A percentile compares a stretch with the other conserved stretches of the same genome.
Conservation (phyloP, 257 asterid genomes). For the Coffea canephora region DNA sequence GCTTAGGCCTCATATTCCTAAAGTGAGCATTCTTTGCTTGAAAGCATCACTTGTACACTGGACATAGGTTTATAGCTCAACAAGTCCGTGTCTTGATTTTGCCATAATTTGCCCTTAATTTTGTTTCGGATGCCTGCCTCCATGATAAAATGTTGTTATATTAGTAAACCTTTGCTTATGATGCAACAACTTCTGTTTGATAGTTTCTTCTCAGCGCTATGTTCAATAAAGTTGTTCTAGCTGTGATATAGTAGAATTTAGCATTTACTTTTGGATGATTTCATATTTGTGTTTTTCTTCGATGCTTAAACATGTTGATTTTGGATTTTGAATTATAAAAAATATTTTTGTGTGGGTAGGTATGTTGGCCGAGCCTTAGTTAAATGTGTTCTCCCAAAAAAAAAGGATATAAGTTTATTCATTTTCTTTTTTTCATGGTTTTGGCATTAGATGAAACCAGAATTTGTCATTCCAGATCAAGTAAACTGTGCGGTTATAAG, state of each 20-base stretch:
- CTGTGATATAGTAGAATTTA: neutral
- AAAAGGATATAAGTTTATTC: neutral
- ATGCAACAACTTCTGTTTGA: neutral
- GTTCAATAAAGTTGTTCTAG: neutral
- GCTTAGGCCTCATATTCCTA: slow-evolving; percentile 48
- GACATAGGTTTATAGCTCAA: no score
- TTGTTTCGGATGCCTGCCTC: neutral
- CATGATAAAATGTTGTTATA: no score
- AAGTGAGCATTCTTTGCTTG: slow-evolving; percentile 24
- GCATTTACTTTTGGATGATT: neutral
- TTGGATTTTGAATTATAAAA: neutral
- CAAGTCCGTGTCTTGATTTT: neutral
- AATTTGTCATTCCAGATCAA: slow-evolving; percentile 73
- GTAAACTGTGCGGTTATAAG: slow-evolving; percentile 84
- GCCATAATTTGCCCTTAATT: neutral
- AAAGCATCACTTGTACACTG: no score
- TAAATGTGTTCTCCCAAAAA: neutral
- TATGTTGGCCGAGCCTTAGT: neutral
- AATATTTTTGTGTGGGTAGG: neutral
- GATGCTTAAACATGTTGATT: neutral
- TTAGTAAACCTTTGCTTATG: neutral
- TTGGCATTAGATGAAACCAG: slow-evolving; percentile 67
- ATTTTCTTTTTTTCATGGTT: slow-evolving; percentile 9
- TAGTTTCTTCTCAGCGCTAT: neutral
- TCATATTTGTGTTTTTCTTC: neutral